Base-by-base conservation (phyloP, 2,329 filamentous ascomycete genomes). In the Arthroderma uncinatum region DNA sequence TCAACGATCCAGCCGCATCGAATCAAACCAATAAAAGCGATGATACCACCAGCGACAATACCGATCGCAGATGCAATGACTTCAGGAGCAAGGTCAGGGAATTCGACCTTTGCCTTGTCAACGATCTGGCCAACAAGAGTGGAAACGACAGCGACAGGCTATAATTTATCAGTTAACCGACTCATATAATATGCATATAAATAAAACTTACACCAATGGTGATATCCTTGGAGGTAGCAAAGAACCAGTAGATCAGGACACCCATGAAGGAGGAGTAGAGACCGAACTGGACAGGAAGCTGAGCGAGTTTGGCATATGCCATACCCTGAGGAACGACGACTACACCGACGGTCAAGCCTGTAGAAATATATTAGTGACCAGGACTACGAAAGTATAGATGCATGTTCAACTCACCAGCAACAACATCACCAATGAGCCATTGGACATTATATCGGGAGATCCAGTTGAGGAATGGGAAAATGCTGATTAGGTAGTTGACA, bases 161-260 rank as follows among this genome's bases (percentile, higher is more conserved):
- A 37, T 25, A 28, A 8, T n/a, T 42, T 30, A 25, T 34, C 60
- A 64, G 2, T 36, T 57, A n/a, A 57, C 61, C 59, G 50, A 57
- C 59, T 55, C 56, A 55, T 9, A 56, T 39, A 34, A 42, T 6
- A 4, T 37, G 19, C 25, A 1, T 1, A 53, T 64, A 42, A 21
- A 30, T 2, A 62, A 53, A 1, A 80, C 84, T 74, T 78, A 88
- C 86, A 14, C 92, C 92, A 57, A 97, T 97, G 8, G 92, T 96
- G 67, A 98, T 97, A 71, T 98, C 92, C 70, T 97, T 98, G 12
- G 92, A 96, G 0, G 93, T 98, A 34, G 91, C 93, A 67, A 97
- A 97, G 68, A 96, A 87, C 92, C 92, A 97, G 73, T 98, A 98
- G 60, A 95, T 79, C 61, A 95, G 71, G 14, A 95, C 91, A 54